phyloP scores from a whole-genome alignment of 495 filamentous ascomycete species.

The Penicillium lividum region DNA sequence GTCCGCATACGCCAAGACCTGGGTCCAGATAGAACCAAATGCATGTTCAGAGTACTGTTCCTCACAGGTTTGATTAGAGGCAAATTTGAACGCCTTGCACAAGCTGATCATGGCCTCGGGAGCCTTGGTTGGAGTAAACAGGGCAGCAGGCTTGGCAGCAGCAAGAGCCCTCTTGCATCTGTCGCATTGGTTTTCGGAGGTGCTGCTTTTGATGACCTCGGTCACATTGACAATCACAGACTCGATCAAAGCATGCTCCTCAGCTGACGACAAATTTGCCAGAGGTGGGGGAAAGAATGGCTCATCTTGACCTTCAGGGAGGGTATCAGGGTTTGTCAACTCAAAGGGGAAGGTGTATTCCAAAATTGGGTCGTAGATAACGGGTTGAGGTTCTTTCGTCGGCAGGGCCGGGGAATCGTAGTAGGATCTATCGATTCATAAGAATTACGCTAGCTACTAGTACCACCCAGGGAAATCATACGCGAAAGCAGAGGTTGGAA shows the following conservation, averaged over 20 bases:
- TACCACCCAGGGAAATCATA: slow-evolving; percentile 9
- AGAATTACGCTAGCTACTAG: background rate
- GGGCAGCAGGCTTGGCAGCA: slow-evolving; percentile 51
- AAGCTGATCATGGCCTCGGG: slow-evolving; percentile 53
- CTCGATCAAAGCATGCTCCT: slow-evolving; percentile 44
- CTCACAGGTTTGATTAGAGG: slow-evolving; percentile 46
- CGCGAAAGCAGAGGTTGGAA: slow-evolving; percentile 56
- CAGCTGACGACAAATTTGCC: slow-evolving; percentile 39
- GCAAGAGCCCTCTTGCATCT: slow-evolving; percentile 54
- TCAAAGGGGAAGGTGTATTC: slow-evolving; percentile 58
- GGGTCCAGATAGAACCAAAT: slow-evolving; percentile 58
- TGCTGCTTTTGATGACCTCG: slow-evolving; percentile 43
- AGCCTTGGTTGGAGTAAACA: slow-evolving; percentile 47
- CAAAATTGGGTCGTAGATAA: slow-evolving; percentile 56
- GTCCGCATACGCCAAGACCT: slow-evolving; percentile 56
- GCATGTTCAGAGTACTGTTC: slow-evolving; percentile 44
- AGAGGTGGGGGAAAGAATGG: slow-evolving; percentile 48
- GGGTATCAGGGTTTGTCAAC: slow-evolving; percentile 54
- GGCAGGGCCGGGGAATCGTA: slow-evolving; percentile 54
- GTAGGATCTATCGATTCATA: slow-evolving; percentile 29
- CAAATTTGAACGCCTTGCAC: slow-evolving; percentile 47
- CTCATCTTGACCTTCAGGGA: slow-evolving; percentile 53
- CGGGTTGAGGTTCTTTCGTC: slow-evolving; percentile 59
- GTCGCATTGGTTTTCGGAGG: slow-evolving; percentile 45
- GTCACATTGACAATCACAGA: slow-evolving; percentile 42